Percentiles rank a stretch among this genome's conserved stretches.
These are phyloP conservation scores for Pichia manshurica DNA, from an alignment of 805 yeast species.

Conservation along the genomic window DNA sequence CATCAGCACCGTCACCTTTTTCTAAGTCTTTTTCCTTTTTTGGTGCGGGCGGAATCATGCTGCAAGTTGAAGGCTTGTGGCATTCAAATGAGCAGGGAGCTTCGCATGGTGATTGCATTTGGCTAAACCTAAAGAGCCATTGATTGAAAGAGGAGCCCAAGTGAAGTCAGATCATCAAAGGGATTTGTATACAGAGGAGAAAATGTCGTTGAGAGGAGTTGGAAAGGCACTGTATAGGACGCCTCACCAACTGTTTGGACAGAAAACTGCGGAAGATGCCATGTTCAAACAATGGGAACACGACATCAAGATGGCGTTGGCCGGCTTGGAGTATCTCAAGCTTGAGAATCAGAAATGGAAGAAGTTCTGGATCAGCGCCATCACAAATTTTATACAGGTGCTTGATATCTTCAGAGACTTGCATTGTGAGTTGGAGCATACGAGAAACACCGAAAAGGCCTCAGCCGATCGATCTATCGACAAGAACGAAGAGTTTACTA, in stretches of 20 bases:
- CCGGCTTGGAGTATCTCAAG: constrained; percentile 39
- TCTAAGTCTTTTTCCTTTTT: no score
- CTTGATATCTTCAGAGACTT: constrained; percentile 30
- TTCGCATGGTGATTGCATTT: no score
- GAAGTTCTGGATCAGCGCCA: constrained; percentile 23
- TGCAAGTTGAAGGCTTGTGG: no score
- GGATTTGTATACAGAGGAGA: no score
- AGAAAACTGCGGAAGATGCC: constrained; percentile 34
- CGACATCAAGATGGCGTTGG: constrained; percentile 36
- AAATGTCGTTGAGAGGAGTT: constrained; percentile 35
- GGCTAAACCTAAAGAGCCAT: no score
- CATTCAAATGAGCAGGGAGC: no score
- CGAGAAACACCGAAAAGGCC: constrained; percentile 18
- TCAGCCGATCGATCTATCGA: constrained; percentile 11
- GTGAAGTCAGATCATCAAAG: no score
- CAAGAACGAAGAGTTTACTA: constrained; percentile 27
- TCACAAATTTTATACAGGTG: constrained; percentile 32
- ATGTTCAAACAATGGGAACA: constrained; percentile 38
- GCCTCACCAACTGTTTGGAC: constrained; percentile 33
- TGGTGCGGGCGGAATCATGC: no score
- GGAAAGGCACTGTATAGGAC: constrained; percentile 32
- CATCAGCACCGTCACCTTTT: no score
- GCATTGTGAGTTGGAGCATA: constrained; percentile 25
- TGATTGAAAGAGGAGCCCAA: no score
- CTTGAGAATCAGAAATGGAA: constrained; percentile 27